phyloP scores from a whole-genome alignment of 257 asterid genomes.

The Salvia hispanica region DNA sequence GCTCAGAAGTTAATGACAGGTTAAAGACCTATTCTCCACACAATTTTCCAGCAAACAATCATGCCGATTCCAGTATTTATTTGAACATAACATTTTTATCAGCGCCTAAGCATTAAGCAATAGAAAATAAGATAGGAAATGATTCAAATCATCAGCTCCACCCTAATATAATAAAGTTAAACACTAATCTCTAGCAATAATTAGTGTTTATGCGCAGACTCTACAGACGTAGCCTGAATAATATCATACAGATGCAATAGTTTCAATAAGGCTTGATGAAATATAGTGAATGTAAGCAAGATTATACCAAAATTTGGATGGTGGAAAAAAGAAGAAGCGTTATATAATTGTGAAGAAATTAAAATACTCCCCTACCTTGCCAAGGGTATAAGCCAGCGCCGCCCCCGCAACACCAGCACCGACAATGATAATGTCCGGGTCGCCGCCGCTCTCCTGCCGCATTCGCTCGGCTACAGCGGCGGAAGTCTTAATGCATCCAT shows the following conservation, averaged over 20 bases:
- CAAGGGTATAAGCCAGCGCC: conserved; percentile 71
- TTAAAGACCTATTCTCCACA: neutral
- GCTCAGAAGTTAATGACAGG: neutral
- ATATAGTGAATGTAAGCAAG: neutral
- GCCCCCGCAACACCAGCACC: conserved; percentile 90
- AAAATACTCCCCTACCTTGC: conserved; percentile 47
- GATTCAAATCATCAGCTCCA: neutral
- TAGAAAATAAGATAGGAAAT: neutral
- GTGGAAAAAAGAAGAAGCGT: neutral
- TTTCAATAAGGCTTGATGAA: neutral
- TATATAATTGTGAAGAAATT: neutral
- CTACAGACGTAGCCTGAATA: neutral
- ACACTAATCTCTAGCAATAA: neutral
- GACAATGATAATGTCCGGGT: conserved; percentile 59
- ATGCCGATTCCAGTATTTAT: neutral
- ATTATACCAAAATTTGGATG: neutral
- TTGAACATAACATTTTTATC: neutral
- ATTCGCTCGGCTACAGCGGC: conserved; percentile 22
- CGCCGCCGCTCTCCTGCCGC: conserved; percentile 31
- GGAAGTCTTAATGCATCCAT: conserved; percentile 28
- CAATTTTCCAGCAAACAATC: neutral
- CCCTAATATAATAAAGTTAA: neutral
- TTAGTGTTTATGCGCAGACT: neutral
- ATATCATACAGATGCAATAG: neutral
- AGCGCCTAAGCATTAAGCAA: neutral